Conservation (phyloP, 495 filamentous ascomycete species). For the Antarctomyces pellizariae region DNA sequence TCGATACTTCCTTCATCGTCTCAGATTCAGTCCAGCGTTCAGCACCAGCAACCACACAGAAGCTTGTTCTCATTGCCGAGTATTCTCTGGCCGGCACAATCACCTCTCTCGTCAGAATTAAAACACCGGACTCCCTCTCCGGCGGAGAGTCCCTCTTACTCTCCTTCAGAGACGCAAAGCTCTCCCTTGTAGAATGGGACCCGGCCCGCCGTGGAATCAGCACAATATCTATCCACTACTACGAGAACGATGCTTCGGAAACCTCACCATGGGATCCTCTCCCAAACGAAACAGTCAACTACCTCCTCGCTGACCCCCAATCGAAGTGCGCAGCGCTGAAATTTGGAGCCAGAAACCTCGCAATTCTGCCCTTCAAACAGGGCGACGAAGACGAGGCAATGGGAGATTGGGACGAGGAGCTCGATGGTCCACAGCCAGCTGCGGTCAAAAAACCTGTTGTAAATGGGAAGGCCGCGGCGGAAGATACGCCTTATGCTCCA, state of each 20-base stretch:
- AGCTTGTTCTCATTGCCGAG: slow-evolving; percentile 70
- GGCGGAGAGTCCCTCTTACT: slow-evolving; percentile 69
- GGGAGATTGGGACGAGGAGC: slow-evolving; percentile 66
- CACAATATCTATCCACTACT: slow-evolving; percentile 91
- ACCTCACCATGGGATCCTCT: slow-evolving; percentile 52
- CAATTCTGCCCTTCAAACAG: slow-evolving; percentile 82
- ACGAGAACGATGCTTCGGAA: slow-evolving; percentile 74
- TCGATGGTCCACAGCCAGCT: slow-evolving; percentile 32
- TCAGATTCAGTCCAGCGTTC: slow-evolving; percentile 28
- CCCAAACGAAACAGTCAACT: slow-evolving; percentile 43
- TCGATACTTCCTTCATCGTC: slow-evolving; percentile 34
- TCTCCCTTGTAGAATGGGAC: slow-evolving; percentile 90
- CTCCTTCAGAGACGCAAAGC: slow-evolving; percentile 70
- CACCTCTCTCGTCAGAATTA: slow-evolving; percentile 57
- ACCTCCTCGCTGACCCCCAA: slow-evolving; percentile 70
- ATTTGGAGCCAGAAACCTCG: slow-evolving; percentile 70
- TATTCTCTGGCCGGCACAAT: slow-evolving; percentile 63
- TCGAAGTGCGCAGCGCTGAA: slow-evolving; percentile 84
- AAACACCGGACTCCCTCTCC: slow-evolving; percentile 40
- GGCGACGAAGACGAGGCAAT: slow-evolving; percentile 71
- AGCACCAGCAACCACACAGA: slow-evolving; percentile 36
- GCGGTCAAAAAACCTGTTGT: slow-evolving; percentile 20
- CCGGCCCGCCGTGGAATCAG: slow-evolving; percentile 47
- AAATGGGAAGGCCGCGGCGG: slow-evolving; percentile 29
- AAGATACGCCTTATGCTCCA: slow-evolving; percentile 61